Conservation (phyloP, 208 protist genomes). For the Leptomonas seymouri region DNA sequence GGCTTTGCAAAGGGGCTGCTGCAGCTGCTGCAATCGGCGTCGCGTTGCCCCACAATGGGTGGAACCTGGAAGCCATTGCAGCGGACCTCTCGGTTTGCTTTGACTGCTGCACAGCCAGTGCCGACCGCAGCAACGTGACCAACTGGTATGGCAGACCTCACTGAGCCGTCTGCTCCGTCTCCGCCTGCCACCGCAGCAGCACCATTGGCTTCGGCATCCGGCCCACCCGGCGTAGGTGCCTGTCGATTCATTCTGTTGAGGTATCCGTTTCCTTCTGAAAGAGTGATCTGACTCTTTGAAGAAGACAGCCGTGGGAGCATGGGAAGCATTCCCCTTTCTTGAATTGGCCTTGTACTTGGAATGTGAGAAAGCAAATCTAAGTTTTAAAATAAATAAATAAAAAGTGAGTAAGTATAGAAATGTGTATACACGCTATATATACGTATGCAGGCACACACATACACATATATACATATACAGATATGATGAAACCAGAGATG, state of each 20-base stretch:
- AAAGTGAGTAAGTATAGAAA: background rate
- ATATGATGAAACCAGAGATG: background rate
- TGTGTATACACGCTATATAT: constrained; percentile 1
- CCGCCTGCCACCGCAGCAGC: background rate
- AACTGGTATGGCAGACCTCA: background rate
- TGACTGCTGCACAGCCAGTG: constrained; percentile 8
- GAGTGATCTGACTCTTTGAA: background rate
- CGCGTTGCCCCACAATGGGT: background rate
- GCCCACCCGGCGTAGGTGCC: background rate
- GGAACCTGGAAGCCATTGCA: no score
- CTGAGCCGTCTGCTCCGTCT: background rate
- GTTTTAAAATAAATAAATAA: no score
- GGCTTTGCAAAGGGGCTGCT: background rate
- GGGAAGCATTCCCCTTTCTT: no score
- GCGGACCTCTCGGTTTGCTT: constrained; percentile 7
- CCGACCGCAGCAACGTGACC: background rate
- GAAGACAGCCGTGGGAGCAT: constrained; percentile 1
- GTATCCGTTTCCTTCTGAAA: background rate
- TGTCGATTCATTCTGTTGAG: background rate
- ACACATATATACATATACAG: constrained; percentile 1
- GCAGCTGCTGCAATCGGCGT: background rate
- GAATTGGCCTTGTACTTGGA: no score
- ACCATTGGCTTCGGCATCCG: no score
- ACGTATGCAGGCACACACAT: background rate
- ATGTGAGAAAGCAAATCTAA: no score